Percentiles rank a stretch among this genome's conserved stretches.
Conservation (phyloP, 1,284 basidiomycete species). For the Pyrrhoderma lamaoense region DNA sequence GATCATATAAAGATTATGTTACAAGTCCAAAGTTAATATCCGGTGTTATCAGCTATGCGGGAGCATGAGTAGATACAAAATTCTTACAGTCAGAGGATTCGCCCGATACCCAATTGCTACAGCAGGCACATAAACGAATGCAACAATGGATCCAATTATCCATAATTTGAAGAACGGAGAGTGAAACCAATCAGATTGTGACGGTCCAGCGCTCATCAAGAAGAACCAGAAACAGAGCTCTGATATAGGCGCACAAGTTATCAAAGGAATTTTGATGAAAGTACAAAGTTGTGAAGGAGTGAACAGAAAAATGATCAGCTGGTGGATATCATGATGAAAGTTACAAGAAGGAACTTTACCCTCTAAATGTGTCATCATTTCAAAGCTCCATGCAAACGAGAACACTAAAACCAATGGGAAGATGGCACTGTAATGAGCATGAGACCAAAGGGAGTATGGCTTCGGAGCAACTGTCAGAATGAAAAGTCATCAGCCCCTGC, state of each 20-base stretch:
- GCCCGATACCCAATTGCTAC: conserved; percentile 53
- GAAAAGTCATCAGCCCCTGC: too few species aligned
- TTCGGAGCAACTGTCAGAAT: conserved; percentile 61
- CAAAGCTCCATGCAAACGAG: conserved; percentile 59
- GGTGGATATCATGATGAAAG: too few species aligned
- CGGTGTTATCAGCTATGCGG: not conserved
- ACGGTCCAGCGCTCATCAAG: conserved; percentile 55
- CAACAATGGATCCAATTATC: conserved; percentile 54
- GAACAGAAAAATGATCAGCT: too few species aligned
- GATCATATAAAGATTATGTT: not conserved
- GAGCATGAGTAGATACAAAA: conserved; percentile 3
- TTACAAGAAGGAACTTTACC: conserved; percentile 21
- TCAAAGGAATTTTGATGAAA: too few species aligned
- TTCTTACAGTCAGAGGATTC: conserved; percentile 48
- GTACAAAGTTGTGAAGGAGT: too few species aligned
- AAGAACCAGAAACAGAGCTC: conserved; percentile 80
- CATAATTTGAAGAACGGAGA: conserved; percentile 65
- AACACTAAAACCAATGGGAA: conserved; percentile 58
- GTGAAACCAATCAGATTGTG: conserved; percentile 67
- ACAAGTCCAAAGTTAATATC: too few species aligned
- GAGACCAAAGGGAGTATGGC: conserved; percentile 52
- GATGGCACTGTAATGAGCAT: conserved; percentile 38
- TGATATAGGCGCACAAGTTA: too few species aligned
- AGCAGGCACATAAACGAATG: conserved; percentile 59
- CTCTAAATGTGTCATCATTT: conserved; percentile 76